Evolutionary conservation across 257 asterid genomes (phyloP), one percentile per base, ranked within the genome.

Genomic region (Agastache rugosa): DNA sequence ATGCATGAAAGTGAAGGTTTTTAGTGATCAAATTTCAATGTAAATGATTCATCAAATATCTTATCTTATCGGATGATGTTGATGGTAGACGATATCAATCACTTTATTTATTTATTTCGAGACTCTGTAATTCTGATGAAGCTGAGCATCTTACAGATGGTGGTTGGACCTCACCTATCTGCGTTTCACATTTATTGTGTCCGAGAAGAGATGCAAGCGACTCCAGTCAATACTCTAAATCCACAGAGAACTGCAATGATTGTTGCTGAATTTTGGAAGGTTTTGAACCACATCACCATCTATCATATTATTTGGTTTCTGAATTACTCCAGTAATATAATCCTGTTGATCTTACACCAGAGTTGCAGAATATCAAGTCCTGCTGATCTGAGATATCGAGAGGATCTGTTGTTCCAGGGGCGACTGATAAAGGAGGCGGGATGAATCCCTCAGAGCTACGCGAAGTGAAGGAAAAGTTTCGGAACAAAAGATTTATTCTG

Each of bases 181-280:
- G 6, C 82, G 16, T 16, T 95, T 72, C 99, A 95, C 63, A 67
- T 95, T 63, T 90, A 88, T 74, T 71, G 98, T 53, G 99, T 95
- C 61, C 59, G 64, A 54, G 96, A 95, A 87, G 97, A 95, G 87
- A 95, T 95, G 98, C 88, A 85, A 67, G 98, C 98, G 71, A 84
- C 96, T 83, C 99, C 99, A 2, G 80, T 95, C 67, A 95, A 92
- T 87, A 95, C 99, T 27, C 89, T 95, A 61, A 95, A 95, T 76
- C 96, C 97, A 2, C 99, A 92, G 83, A 82, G 99, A 85, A 92
- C 99, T 58, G 98, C 97, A 59, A 79, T 94, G 91, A 82, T 94
- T 14, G 88, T 94, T 37, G 96, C 95, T 14, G 93, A 89, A 55
- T 92, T 86, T 78, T n/a, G 90, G 45, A 89, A 90, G 97, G 98